These are phyloP conservation scores for Chlorella sp. DNA, from an alignment of 139 green algal species.

Conservation along the genomic window DNA sequence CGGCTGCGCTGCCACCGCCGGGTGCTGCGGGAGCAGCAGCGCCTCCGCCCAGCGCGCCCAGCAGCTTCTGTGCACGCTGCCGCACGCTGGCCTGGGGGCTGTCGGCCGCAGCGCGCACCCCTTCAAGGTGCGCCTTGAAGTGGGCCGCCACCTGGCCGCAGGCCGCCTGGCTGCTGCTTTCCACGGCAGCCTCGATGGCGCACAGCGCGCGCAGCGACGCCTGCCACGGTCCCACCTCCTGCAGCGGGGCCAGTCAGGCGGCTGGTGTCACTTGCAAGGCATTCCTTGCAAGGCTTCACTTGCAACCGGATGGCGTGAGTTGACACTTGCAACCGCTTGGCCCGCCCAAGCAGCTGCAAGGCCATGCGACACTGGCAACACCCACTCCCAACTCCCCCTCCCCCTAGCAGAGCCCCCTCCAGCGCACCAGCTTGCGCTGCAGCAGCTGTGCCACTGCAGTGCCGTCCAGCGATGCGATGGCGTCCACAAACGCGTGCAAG, in stretches of 20 bases:
- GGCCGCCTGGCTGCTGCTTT: slow-evolving; percentile 53
- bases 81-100: slow-evolving; percentile 58
- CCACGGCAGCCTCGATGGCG: slow-evolving; percentile 74
- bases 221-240: slow-evolving; percentile 67
- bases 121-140: slow-evolving; percentile 68
- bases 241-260: not conserved
- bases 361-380: no score
- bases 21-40: not conserved
- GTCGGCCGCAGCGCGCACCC: slow-evolving; percentile 38
- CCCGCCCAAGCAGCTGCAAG: no score
- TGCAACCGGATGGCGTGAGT: no score
- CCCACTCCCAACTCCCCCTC: not conserved
- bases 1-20: not conserved
- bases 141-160: slow-evolving; percentile 74
- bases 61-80: slow-evolving; percentile 47
- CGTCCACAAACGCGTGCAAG: slow-evolving; percentile 75
- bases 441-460: slow-evolving; percentile 65
- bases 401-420: not conserved
- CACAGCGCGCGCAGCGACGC: slow-evolving; percentile 71
- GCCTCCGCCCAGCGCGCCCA: slow-evolving; percentile 43
- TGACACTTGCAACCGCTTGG: no score
- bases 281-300: no score
- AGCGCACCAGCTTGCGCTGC: slow-evolving; percentile 70
- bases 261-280: no score
- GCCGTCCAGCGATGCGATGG: slow-evolving; percentile 63